These are phyloP conservation scores for Paragyromitra xinjiangensis DNA, from an alignment of 495 filamentous ascomycete genomes.

Conservation along the genomic window DNA sequence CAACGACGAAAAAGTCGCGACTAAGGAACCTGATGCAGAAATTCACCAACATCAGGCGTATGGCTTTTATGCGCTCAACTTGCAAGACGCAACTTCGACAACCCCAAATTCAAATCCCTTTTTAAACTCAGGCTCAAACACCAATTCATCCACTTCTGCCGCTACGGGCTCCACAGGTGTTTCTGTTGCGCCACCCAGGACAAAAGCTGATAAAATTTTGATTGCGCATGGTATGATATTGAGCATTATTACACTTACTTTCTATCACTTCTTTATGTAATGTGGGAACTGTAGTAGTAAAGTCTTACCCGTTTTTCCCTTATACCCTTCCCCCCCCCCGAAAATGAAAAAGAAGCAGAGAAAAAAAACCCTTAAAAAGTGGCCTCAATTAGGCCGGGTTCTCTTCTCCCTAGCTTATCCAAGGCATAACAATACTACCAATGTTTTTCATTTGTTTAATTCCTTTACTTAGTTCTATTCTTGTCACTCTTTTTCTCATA, in stretches of 20 bases:
- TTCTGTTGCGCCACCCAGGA: slow-evolving; percentile 32
- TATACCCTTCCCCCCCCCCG: background rate
- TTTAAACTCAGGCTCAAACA: slow-evolving; percentile 44
- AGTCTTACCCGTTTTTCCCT: too few relatives aligned
- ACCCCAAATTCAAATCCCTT: slow-evolving; percentile 73
- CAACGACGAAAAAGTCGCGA: slow-evolving; percentile 66
- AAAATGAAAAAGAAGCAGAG: background rate
- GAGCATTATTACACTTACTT: slow-evolving; percentile 29
- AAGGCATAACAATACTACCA: background rate
- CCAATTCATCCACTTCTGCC: slow-evolving; percentile 20
- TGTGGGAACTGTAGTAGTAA: slow-evolving; percentile 6
- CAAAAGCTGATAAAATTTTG: slow-evolving; percentile 54
- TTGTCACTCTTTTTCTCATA: slow-evolving; percentile 34
- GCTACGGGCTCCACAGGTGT: slow-evolving; percentile 36
- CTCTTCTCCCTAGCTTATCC: background rate
- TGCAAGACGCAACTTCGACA: slow-evolving; percentile 64
- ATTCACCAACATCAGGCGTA: slow-evolving; percentile 70
- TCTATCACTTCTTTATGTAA: slow-evolving; percentile 42
- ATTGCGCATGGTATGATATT: slow-evolving; percentile 57
- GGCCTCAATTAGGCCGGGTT: background rate
- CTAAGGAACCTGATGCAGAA: slow-evolving; percentile 61
- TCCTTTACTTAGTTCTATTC: slow-evolving; percentile 16
- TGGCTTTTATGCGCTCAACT: slow-evolving; percentile 66
- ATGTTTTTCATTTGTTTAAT: slow-evolving; percentile 9
- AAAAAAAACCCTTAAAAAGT: background rate